Base-by-base conservation (phyloP, 805 yeast species). In the Jamesozyma gamospora region DNA sequence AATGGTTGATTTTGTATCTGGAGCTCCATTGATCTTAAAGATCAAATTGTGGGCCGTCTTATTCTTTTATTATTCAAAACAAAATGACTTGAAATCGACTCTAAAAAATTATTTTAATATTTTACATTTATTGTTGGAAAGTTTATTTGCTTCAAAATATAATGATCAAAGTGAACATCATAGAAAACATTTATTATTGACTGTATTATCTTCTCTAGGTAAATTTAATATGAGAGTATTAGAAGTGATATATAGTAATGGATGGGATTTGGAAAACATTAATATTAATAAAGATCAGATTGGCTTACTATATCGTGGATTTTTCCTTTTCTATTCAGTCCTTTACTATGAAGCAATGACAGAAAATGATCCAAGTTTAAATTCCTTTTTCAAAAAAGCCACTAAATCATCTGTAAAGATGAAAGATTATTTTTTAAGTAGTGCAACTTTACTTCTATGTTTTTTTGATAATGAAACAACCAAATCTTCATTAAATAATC, bases 21-120 rank as follows among this genome's bases (percentile, higher is more conserved):
- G 64, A 11, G 76, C 94, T 0, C 75, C 92, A 0, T 64, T 81
- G 17, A 79, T 75, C 17, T 70, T 86, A 54, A 74, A 74, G 41
- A 62, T 87, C 29, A 78, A 79, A 39, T 60, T 92, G 2, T 88
- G 96, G 94, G 75, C 74, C 26, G 69, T 81, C 18, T 63, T 88
- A 14, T 68, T 85, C 35, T 74, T 71, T 45, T 70, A 71, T 40
- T 83, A 81, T 49, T 53, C 60, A 12, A 53, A 52, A 3, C 50
- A 39, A 7, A 26, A 43, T 1, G 51, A 62, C 17, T 32, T 59
- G 2, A 56, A 57, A 0, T 65, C 69, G 18, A 66, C 70, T 27
- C 64, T 69, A 30, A 47, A 51, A 14, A 77, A 83, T 0, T 72
- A 80, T 46, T 74, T 73, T 33, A 65, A 64, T 21, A 72, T 74